These are phyloP conservation scores for Leptographium wingfieldii DNA, from an alignment of 2,329 filamentous ascomycete genomes.

Conservation along the genomic window DNA sequence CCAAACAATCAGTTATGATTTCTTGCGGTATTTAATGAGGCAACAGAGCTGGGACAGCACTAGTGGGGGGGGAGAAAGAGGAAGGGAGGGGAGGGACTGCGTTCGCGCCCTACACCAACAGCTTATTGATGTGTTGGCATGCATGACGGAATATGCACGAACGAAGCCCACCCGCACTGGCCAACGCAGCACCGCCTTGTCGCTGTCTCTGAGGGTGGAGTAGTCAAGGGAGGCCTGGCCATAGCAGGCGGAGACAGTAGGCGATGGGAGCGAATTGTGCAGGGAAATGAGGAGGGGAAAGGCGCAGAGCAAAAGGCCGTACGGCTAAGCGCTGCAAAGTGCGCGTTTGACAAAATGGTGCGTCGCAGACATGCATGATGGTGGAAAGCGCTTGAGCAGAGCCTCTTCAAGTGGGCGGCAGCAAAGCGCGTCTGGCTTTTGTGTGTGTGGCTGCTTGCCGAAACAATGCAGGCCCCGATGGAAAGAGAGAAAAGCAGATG, in stretches of 20 bases:
- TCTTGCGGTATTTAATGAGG: slow-evolving; percentile 24
- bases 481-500: neutral
- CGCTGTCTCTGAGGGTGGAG: neutral
- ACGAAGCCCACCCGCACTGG: slow-evolving; percentile 30
- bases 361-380: neutral
- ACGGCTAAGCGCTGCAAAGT: neutral
- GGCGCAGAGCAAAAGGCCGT: neutral
- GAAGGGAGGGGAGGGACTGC: slow-evolving; percentile 9
- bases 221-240: neutral
- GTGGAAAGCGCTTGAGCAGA: neutral
- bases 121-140: slow-evolving; percentile 42
- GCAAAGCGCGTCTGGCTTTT: neutral
- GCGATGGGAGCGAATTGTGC: neutral
- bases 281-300: neutral
- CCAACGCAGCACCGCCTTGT: slow-evolving; percentile 25
- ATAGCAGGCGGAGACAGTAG: neutral
- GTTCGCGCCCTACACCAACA: slow-evolving; percentile 23
- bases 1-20: slow-evolving; percentile 19
- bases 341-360: neutral
- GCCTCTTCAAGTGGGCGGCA: neutral
- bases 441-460: neutral
- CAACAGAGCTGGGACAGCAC: neutral
- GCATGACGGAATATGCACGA: slow-evolving; percentile 48
- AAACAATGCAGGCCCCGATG: neutral
- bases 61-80: slow-evolving; percentile 17